Base-by-base conservation (phyloP, 441 rosid species). In the Codiaeum variegatum region DNA sequence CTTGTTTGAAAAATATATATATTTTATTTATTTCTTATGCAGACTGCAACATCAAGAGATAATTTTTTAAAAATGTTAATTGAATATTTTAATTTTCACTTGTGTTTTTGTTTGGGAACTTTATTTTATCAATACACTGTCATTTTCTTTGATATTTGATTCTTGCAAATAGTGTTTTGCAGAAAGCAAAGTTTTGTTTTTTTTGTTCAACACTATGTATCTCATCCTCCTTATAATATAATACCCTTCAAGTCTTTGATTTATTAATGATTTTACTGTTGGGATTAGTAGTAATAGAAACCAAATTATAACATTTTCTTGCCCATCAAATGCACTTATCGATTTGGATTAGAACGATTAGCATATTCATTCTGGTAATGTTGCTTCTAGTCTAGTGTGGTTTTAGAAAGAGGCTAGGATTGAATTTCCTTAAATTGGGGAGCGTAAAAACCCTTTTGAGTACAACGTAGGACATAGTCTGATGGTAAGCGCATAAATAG, bases 1-100 rank as follows among this genome's bases (percentile, higher is more conserved):
- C 29, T 73, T 68, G 40, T 72, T 42, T 21, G 75, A 19, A 77
- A 71, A 69, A 40, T 81, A 61, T 75, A 67, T 77, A 73, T 52
- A 52, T 52, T 52, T 47, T 26, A 66, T 54, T 80, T 76, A 44
- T 78, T 79, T 62, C 67, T 73, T 80, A 70, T 67, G 76, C 77
- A 58, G 70, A 58, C 26, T 67, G 75, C 75, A 36, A 61, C 54
- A 63, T 68, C 60, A 31, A 29, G 44, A 54, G 34, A 38, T 9
- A 32, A 46, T 64, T 69, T 44, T 51, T 51, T 9, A 32, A n/a
- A n/a, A n/a, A 67, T 46, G 68, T 36, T 63, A 76, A 59, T 3
- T 63, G 52, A 67, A 62, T 49, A 28, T 63, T 28, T 70, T 58
- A 52, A 42, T 61, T 36, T 64, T 69, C 67, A 65, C 36, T 49